phyloP scores from a whole-genome alignment of 2,329 filamentous ascomycete species.

The Aspergillus neotritici region DNA sequence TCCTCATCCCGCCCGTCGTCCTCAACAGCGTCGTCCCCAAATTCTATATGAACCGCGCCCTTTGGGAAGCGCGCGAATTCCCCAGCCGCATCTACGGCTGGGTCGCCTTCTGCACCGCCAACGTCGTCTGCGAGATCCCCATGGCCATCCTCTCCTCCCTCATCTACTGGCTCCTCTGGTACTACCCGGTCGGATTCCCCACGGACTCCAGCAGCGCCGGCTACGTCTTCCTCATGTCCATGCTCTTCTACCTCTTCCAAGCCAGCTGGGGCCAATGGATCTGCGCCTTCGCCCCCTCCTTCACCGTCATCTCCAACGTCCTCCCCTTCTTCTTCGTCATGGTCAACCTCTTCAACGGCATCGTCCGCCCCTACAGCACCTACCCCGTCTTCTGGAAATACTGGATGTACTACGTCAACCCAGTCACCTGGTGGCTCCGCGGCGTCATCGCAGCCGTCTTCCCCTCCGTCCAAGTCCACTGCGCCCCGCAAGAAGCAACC shows the following conservation, averaged over 20 bases:
- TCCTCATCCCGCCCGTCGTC: constrained; percentile 63
- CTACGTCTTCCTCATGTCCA: constrained; percentile 71
- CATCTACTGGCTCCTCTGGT: constrained; percentile 71
- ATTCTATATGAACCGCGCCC: constrained; percentile 65
- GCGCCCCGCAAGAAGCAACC: constrained; percentile 53
- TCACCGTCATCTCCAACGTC: constrained; percentile 70
- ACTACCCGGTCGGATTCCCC: constrained; percentile 67
- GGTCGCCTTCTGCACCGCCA: constrained; percentile 69
- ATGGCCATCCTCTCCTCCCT: constrained; percentile 58
- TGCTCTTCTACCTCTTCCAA: constrained; percentile 73
- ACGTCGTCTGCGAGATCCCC: constrained; percentile 68
- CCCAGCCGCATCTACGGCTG: constrained; percentile 72
- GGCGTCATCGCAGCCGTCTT: constrained; percentile 63
- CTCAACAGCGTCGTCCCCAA: constrained; percentile 72
- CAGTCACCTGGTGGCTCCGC: constrained; percentile 65
- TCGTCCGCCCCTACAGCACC: constrained; percentile 61
- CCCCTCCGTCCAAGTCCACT: constrained; percentile 46
- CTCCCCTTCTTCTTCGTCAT: constrained; percentile 78
- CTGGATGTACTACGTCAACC: constrained; percentile 65
- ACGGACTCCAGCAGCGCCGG: constrained; percentile 60
- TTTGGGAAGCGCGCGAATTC: constrained; percentile 69
- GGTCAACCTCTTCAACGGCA: constrained; percentile 70
- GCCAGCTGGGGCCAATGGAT: constrained; percentile 78
- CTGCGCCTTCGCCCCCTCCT: constrained; percentile 71
- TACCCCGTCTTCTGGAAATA: constrained; percentile 67